Evolutionary conservation across 352 stramenopile species (phyloP).

Genomic region (Pythium dissotocum): DNA sequence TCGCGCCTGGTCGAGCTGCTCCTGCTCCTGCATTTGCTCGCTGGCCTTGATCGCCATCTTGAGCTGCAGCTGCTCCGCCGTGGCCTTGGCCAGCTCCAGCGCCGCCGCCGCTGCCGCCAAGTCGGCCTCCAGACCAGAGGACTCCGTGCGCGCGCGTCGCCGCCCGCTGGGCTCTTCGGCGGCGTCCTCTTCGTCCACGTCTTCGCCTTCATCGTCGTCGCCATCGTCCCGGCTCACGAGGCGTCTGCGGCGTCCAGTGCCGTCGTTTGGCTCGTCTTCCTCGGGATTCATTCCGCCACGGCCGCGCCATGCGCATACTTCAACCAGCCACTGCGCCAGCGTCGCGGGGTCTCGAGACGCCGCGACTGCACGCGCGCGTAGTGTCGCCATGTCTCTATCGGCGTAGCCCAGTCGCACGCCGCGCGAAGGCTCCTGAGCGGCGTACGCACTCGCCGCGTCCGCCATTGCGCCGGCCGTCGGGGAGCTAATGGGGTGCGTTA

Average conservation of each 20-base stretch:
- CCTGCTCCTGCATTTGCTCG: slow-evolving; percentile 44
- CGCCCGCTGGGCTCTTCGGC: slow-evolving; percentile 29
- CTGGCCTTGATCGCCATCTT: slow-evolving; percentile 52
- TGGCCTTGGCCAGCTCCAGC: slow-evolving; percentile 53
- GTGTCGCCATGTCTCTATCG: slow-evolving; percentile 7
- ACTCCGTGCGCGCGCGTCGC: slow-evolving; percentile 13
- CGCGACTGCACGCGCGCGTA: slow-evolving; percentile 2
- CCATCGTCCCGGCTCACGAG: background rate
- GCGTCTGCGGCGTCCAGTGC: slow-evolving; percentile 19
- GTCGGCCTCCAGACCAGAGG: slow-evolving; percentile 21
- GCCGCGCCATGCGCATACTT: slow-evolving; percentile 5
- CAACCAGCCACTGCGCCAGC: slow-evolving; percentile 31
- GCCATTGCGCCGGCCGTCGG: slow-evolving; percentile 8
- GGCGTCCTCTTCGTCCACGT: slow-evolving; percentile 9
- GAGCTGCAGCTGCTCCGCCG: slow-evolving; percentile 57
- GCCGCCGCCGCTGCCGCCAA: slow-evolving; percentile 37
- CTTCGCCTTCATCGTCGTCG: slow-evolving; percentile 17
- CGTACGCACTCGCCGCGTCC: slow-evolving; percentile 13
- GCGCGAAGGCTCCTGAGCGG: background rate
- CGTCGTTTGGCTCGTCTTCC: slow-evolving; percentile 2
- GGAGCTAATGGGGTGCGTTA: background rate
- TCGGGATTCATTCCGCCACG: background rate
- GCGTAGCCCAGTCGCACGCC: background rate
- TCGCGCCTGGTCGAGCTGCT: slow-evolving; percentile 30
- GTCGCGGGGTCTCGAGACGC: slow-evolving; percentile 11